Evolutionary conservation across 1,139 yeast genomes (phyloP), one percentile per base, ranked within the genome.

Genomic region (Eremothecium cymbalariae): DNA sequence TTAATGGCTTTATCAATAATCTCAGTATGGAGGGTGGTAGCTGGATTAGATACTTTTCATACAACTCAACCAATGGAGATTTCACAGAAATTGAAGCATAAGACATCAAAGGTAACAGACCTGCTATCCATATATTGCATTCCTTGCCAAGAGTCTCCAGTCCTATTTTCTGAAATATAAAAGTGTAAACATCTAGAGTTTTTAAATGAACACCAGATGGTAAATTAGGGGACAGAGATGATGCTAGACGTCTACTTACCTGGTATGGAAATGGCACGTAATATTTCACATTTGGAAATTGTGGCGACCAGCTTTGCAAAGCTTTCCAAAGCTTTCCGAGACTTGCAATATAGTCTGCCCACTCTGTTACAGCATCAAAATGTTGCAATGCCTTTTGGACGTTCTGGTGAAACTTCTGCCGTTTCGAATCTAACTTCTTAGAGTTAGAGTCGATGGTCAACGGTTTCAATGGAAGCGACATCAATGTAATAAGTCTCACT

Each of bases 261-360:
- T 62, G 55, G 34, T 55, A 53, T 8, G 61, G 58, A 17, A 40
- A 44, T 36, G 65, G 50, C 74, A 69, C 46, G 74, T 61, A 38
- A 65, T 68, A 46, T 62, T 67, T 32, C 73, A 71, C 23, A 73
- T 70, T 39, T 62, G 68, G 28, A 47, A 70, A 58, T 67, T 60
- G 70, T 2, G 86, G 85, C 2, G 80, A 62, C 67, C 73, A 70
- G 43, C 62, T 59, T 38, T 68, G 71, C 23, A 86, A 60, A 0
- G 90, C 77, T 55, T 85, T 83, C 43, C 77, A 76, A 8, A 90
- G 68, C 45, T 82, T 74, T 1, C 90, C 77, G 30, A 93, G 64
- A 55, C 85, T 86, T 14, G 96, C 80, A 39, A 90, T 90, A 57
- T 88, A 86, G 55, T 90, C 98, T n/a, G 98, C 97, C 98, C 98